A percentile compares a stretch with the other conserved stretches of the same genome.
Conservation (phyloP, 208 protist species). For the Acanthamoeba castellanii region DNA sequence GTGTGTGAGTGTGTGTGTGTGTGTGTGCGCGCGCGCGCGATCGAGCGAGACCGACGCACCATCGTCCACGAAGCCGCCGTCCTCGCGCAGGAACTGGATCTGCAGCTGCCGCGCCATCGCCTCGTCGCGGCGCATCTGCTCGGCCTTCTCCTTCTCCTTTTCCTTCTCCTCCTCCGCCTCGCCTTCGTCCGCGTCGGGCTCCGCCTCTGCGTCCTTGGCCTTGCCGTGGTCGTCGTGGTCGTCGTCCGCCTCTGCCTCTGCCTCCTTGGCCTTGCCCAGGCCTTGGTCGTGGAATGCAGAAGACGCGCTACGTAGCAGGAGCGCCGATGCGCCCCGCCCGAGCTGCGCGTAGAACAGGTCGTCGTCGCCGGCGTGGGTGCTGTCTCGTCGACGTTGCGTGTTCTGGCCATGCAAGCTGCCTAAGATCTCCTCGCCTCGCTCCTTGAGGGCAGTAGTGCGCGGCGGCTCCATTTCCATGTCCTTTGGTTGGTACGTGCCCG, state of each 20-base stretch:
- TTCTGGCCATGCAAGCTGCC: not conserved
- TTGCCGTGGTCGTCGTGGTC: not conserved
- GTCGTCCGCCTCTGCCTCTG: not conserved
- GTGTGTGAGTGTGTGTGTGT: too few relatives aligned
- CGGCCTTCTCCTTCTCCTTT: not conserved
- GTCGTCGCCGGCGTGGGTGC: not conserved
- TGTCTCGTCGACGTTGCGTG: not conserved
- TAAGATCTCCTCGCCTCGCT: too few relatives aligned
- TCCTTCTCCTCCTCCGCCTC: not conserved
- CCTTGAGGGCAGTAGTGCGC: too few relatives aligned
- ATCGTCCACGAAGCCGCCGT: not conserved
- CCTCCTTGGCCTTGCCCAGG: conserved; percentile 8
- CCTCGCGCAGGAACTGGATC: conserved; percentile 51
- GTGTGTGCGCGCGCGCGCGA: too few relatives aligned
- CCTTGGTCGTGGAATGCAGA: not conserved
- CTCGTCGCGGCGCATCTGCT: conserved; percentile 59
- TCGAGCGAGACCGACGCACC: too few relatives aligned
- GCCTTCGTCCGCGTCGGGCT: not conserved
- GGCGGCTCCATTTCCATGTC: too few relatives aligned
- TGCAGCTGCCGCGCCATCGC: conserved; percentile 47
- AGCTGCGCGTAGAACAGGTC: conserved; percentile 23
- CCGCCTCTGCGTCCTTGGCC: not conserved
- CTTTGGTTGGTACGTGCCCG: too few relatives aligned
- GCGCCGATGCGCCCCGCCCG: not conserved
- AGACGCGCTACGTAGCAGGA: not conserved